These are phyloP conservation scores for Lasiodiplodia theobromae DNA, from an alignment of 2,329 filamentous ascomycete genomes.

Conservation along the genomic window DNA sequence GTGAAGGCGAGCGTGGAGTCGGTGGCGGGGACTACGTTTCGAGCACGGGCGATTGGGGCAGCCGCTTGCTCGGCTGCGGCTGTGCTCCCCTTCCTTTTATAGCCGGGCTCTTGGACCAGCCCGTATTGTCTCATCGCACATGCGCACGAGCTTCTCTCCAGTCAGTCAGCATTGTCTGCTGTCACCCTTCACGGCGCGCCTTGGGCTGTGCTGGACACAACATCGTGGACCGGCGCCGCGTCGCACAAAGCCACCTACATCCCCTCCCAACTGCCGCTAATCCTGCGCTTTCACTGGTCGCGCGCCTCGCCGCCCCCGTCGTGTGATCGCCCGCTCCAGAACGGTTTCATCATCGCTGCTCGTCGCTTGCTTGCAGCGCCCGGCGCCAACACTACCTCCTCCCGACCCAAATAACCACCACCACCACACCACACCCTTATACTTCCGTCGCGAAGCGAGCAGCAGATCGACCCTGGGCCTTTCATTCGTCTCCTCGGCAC, in stretches of 20 bases:
- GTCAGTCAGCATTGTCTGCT: neutral
- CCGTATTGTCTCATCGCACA: slow-evolving; percentile 19
- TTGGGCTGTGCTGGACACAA: slow-evolving; percentile 18
- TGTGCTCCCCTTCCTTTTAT: slow-evolving; percentile 24
- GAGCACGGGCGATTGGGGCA: neutral
- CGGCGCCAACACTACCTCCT: slow-evolving; percentile 9
- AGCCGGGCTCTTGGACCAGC: slow-evolving; percentile 4
- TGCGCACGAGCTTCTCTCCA: slow-evolving; percentile 14
- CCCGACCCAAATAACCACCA: slow-evolving; percentile 9
- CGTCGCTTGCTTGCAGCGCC: slow-evolving; percentile 10
- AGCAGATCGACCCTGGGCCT: slow-evolving; percentile 3
- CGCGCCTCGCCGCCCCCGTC: slow-evolving; percentile 1
- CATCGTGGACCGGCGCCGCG: neutral
- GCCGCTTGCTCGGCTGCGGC: slow-evolving; percentile 3
- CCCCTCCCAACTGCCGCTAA: neutral
- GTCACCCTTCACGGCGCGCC: slow-evolving; percentile 16
- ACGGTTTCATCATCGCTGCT: slow-evolving; percentile 28
- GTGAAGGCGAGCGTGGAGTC: slow-evolving; percentile 11
- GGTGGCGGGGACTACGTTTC: slow-evolving; percentile 5
- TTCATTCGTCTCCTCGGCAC: neutral
- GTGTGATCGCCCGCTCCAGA: slow-evolving; percentile 26
- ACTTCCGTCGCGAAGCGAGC: neutral
- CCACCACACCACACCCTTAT: neutral
- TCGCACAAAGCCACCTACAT: neutral
- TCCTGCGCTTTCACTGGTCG: slow-evolving; percentile 9